Percentiles rank a stretch among this genome's conserved stretches.
phyloP scores from a whole-genome alignment of 2,329 filamentous ascomycete genomes.

The Chaetomiaceae sp. region DNA sequence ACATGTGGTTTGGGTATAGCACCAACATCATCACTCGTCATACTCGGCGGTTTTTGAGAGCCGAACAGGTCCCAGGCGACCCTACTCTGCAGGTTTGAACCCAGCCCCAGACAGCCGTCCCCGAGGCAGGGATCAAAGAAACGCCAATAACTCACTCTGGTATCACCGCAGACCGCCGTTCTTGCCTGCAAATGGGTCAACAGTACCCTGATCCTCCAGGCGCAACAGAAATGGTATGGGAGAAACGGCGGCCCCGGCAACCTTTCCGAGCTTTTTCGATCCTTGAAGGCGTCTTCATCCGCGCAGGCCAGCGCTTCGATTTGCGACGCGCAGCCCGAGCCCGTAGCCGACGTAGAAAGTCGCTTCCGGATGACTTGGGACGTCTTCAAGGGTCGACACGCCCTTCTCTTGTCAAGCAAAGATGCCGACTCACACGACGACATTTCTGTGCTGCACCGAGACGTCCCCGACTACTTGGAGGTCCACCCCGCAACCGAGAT shows the following conservation, averaged over 20 bases:
- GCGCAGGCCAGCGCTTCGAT: background rate
- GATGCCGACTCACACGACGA: background rate
- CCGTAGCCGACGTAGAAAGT: too few species aligned
- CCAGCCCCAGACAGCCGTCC: too few species aligned
- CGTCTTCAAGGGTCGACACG: too few species aligned
- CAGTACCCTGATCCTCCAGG: conserved; percentile 44
- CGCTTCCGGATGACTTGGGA: too few species aligned
- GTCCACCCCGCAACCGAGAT: conserved; percentile 26
- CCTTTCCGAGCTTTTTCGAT: conserved; percentile 32
- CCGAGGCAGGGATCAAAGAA: too few species aligned
- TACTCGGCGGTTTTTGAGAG: conserved; percentile 18
- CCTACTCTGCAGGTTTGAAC: conserved; percentile 42
- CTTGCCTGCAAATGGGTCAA: conserved; percentile 42
- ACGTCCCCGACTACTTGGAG: conserved; percentile 19
- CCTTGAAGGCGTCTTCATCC: background rate
- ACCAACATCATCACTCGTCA: conserved; percentile 4
- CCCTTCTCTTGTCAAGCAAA: background rate
- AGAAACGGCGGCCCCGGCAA: conserved; percentile 32
- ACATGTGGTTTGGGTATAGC: conserved; percentile 32
- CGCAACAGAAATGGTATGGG: conserved; percentile 44
- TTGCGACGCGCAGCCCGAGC: too few species aligned
- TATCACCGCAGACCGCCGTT: conserved; percentile 37
- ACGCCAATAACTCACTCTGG: background rate
- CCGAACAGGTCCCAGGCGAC: conserved; percentile 33
- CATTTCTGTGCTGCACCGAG: background rate